Base-by-base conservation (phyloP, 441 rosid genomes). In the Mallotus repandus region DNA sequence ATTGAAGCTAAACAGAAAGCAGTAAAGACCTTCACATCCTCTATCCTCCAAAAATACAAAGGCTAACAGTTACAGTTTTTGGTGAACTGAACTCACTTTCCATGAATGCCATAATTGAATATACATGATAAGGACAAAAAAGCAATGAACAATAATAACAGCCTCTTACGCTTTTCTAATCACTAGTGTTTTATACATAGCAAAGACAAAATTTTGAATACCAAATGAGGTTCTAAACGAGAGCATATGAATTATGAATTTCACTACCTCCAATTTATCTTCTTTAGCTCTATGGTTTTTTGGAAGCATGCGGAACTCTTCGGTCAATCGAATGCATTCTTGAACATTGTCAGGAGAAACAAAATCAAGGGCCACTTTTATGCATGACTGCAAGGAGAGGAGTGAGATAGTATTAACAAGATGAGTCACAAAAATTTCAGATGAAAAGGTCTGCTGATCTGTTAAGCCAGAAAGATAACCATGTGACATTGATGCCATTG, bases 361-460 rank as follows among this genome's bases (percentile, higher is more conserved):
- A 74, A 92, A 90, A 80, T 92, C 96, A n/a, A 84, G 84, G 3
- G 98, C 98, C 63, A 92, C 94, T 80, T 92, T 92, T 48, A 89
- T 90, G 76, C 97, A 92, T 9, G 96, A 92, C 97, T 92, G 72
- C 25, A 70, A 73, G 56, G 74, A 29, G 35, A 49, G 14, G 3
- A 35, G n/a, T 9, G 22, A 32, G 56, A 12, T 49, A 29, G 43
- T 25, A 11, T 59, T 45, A 58, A 21, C 29, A 13, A 48, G 49
- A 4, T 5, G 21, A 25, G 63, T 3, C 18, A 50, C 32, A 43
- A 48, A 71, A 56, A 65, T 66, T 11, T 38, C 45, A 25, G 48
- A 65, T 56, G 13, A 72, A 54, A 52, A 63, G 5, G 18, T 38
- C 19, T 52, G 9, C 16, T 21, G 41, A 9, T 55, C 46, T 55